Evolutionary conservation across 192 early-diverging fungal species (phyloP), one percentile per base, ranked within the genome.

Genomic region (Linnemannia hyalina): DNA sequence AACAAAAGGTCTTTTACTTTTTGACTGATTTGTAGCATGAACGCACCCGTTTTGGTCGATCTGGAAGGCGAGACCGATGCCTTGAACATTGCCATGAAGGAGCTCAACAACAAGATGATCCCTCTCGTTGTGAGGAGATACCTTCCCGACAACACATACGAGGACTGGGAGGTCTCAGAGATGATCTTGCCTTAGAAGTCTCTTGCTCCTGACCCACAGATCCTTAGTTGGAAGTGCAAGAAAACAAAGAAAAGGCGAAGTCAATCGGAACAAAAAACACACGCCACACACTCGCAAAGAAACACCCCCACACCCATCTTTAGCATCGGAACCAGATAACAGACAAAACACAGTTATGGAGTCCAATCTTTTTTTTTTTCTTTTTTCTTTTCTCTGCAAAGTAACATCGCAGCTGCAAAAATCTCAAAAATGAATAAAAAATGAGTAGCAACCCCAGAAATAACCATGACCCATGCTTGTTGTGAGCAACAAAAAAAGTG

Each of bases 31-130:
- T 63, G 29, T 86, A 96, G 94, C 90, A 97, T 99, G 95, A 99
- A 98, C 89, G 98, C 98, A n/a, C 98, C 97, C 32, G 95, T 98
- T n/a, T 94, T 98, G 91, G 96, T 98, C 23, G 97, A 98, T 84
- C 89, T 98, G 44, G 95, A 95, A 69, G 97, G 97, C 65, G 97
- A 99, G 88, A 93, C 95, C 13, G 98, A 99, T 89, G 96, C 98
- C 44, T 92, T 98, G 22, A 93, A 92, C 75, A 99, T 99, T 91
- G 97, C 98, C 3, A 94, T 96, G 90, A 97, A 96, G 89, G 98
- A 99, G 83, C 91, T 99, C 76, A 90, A 96, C 77, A 96, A 96
- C 83, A 93, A 95, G 88, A 99, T 96, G 89, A 96, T 99, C 78
- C 97, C 97, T 44, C 93, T 99, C 75, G 94, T 98, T 78, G 94